Conservation (phyloP, 2,329 filamentous ascomycete genomes). For the Alternaria panax region DNA sequence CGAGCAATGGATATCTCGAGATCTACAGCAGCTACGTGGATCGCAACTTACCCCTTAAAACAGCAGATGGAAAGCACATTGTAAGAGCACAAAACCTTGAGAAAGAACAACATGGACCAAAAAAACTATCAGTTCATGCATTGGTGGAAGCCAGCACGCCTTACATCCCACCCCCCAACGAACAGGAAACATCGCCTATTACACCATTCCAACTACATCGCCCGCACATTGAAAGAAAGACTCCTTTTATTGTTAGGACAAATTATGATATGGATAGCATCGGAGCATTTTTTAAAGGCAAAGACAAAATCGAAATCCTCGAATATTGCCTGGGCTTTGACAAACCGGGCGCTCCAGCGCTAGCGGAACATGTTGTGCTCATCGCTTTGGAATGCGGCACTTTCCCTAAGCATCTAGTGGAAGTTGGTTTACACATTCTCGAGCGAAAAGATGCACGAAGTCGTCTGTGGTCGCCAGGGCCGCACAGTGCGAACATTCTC, state of each 20-base stretch:
- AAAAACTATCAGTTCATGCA: neutral
- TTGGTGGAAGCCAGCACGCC: neutral
- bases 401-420: neutral
- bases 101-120: neutral
- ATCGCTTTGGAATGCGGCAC: neutral
- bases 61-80: neutral
- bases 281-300: neutral
- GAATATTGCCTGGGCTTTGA: constrained; percentile 9
- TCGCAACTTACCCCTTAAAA: neutral
- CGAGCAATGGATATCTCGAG: neutral
- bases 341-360: neutral
- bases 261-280: neutral
- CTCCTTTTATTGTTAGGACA: too few species aligned
- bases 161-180: neutral
- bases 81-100: neutral
- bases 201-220: neutral
- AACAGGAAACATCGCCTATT: neutral
- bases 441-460: neutral
- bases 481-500: neutral
- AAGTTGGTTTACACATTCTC: neutral
- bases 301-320: neutral
- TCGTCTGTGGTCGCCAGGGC: neutral
- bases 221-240: neutral
- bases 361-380: neutral
- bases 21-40: neutral